These are phyloP conservation scores for Eucalyptus sp. DNA, from an alignment of 345 rosid genomes.

Conservation along the genomic window DNA sequence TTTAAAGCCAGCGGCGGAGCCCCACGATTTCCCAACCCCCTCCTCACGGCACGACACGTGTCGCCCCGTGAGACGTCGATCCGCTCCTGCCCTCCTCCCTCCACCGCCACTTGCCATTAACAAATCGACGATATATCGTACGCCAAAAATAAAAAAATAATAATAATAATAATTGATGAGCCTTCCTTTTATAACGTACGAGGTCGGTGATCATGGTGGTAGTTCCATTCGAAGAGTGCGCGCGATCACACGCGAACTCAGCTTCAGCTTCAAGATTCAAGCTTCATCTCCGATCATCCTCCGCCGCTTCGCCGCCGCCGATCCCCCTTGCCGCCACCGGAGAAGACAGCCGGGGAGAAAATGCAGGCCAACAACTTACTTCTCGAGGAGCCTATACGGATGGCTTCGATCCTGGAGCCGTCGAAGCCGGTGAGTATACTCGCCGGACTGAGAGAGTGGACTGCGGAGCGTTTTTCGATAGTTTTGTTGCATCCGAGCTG, in stretches of 20 bases:
- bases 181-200: not conserved
- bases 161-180: not conserved
- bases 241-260: not conserved
- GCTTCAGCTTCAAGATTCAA: not conserved
- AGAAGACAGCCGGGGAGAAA: not conserved
- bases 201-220: not conserved
- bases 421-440: conserved; percentile 31
- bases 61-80: not conserved
- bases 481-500: not conserved
- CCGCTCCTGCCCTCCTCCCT: too few species aligned
- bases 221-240: not conserved
- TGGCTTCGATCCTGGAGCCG: conserved; percentile 65
- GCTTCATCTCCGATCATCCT: too few species aligned
- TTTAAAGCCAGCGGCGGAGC: not conserved
- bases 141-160: not conserved
- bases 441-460: not conserved
- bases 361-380: conserved; percentile 34
- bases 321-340: not conserved
- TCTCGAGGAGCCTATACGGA: conserved; percentile 51
- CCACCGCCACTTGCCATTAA: not conserved
- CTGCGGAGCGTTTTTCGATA: not conserved
- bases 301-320: not conserved
- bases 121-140: not conserved
- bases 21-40: not conserved
- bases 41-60: not conserved